Evolutionary conservation across 2,329 filamentous ascomycete genomes (phyloP).

Genomic region (Colletotrichum simmondsii): DNA sequence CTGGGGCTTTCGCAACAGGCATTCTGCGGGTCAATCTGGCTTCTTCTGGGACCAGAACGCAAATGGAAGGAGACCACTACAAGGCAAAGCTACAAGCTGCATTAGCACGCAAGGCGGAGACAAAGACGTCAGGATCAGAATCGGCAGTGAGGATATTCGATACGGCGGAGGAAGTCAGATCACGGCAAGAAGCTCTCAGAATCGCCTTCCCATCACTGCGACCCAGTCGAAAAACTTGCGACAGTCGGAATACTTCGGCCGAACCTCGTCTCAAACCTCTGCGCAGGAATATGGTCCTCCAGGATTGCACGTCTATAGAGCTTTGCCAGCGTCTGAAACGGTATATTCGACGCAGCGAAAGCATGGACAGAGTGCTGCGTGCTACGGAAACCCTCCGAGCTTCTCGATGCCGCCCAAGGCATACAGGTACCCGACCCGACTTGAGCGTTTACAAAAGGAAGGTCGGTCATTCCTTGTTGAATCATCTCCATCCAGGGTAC

Average conservation of each 20-base stretch:
- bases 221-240: background rate
- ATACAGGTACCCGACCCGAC: background rate
- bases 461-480: conserved; percentile 3
- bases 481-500: conserved; percentile 12
- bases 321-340: background rate
- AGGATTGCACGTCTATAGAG: background rate
- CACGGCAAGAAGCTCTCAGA: background rate
- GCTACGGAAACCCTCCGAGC: background rate
- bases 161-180: background rate
- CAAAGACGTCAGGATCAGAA: conserved; percentile 23
- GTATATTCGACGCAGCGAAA: background rate
- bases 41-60: background rate
- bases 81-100: background rate
- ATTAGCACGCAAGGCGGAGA: background rate
- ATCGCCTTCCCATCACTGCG: background rate
- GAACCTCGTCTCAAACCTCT: background rate
- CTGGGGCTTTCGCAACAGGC: conserved; percentile 27
- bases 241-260: background rate
- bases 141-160: conserved; percentile 30
- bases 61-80: background rate
- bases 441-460: conserved; percentile 2
- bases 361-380: background rate
- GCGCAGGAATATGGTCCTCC: background rate
- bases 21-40: background rate
- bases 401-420: background rate